Percentiles rank a stretch among this genome's conserved stretches.
phyloP scores from a whole-genome alignment of 2,329 filamentous ascomycete species.

The Ophiostoma tasmaniense region DNA sequence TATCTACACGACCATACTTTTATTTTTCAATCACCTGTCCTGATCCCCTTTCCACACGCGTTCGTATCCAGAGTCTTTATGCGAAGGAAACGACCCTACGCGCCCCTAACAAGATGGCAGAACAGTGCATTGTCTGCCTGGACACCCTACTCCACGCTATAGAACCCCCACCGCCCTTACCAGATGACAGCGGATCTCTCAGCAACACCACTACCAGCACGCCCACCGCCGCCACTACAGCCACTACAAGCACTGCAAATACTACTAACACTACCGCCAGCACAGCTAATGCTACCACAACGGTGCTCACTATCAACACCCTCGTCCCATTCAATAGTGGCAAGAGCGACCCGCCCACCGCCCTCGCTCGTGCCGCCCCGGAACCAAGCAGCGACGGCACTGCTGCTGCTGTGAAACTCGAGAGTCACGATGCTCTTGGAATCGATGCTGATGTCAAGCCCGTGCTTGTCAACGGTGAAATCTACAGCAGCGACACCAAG shows the following conservation, averaged over 20 bases:
- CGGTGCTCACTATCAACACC: slow-evolving; percentile 3
- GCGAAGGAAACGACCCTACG: slow-evolving; percentile 18
- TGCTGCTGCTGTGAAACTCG: background rate
- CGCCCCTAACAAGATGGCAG: slow-evolving; percentile 35
- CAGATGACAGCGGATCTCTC: slow-evolving; percentile 12
- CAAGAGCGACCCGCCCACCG: slow-evolving; percentile 5
- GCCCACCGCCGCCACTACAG: slow-evolving; percentile 10
- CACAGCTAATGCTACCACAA: slow-evolving; percentile 7
- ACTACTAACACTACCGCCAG: background rate
- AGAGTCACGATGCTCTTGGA: background rate
- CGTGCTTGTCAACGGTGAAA: slow-evolving; percentile 13
- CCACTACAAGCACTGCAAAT: background rate
- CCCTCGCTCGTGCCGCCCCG: slow-evolving; percentile 2
- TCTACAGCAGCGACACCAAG: slow-evolving; percentile 18
- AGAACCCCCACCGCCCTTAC: slow-evolving; percentile 22
- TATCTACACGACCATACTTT: background rate
- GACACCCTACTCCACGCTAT: slow-evolving; percentile 41
- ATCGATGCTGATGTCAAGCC: background rate
- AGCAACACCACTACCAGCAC: slow-evolving; percentile 8
- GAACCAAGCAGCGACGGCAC: background rate
- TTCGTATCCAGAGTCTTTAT: slow-evolving; percentile 13
- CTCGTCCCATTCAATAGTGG: background rate
- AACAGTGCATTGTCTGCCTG: slow-evolving; percentile 64
- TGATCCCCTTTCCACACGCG: background rate
- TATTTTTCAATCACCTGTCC: background rate